Conservation (phyloP, 768 basidiomycete species). For the Naganishia kalamii region DNA sequence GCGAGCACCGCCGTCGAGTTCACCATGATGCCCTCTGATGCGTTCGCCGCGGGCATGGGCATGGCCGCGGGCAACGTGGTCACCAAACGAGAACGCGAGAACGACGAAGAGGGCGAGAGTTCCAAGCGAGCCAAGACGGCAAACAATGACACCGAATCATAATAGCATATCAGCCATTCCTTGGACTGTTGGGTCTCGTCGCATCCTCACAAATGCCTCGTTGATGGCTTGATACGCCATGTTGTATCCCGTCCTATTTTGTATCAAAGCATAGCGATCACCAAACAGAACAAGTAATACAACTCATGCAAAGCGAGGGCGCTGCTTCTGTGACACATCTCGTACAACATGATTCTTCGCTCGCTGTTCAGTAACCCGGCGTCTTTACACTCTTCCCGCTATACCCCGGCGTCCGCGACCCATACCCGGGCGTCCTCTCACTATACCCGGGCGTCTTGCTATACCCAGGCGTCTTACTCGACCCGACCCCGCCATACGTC, state of each 20-base stretch:
- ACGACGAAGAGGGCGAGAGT: neutral
- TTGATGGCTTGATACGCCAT: too few species aligned
- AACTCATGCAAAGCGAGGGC: too few species aligned
- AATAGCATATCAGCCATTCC: neutral
- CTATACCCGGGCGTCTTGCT: constrained; percentile 2
- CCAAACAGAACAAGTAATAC: too few species aligned
- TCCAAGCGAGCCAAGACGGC: neutral
- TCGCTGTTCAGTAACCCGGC: neutral
- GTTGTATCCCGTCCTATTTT: too few species aligned
- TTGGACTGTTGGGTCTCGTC: neutral
- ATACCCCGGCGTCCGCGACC: neutral
- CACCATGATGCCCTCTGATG: constrained; percentile 6
- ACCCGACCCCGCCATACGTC: neutral
- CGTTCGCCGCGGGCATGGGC: constrained; percentile 4
- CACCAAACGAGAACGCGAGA: neutral
- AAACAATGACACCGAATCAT: neutral
- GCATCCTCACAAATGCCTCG: too few species aligned
- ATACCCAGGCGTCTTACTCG: neutral
- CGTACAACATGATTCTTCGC: neutral
- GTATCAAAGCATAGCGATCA: too few species aligned
- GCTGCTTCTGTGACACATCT: neutral
- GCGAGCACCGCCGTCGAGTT: constrained; percentile 7
- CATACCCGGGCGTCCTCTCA: neutral
- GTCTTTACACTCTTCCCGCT: neutral
- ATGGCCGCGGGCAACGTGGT: neutral